These are phyloP conservation scores for Colletotrichum lentis DNA, from an alignment of 2,329 filamentous ascomycete genomes.

Conservation along the genomic window DNA sequence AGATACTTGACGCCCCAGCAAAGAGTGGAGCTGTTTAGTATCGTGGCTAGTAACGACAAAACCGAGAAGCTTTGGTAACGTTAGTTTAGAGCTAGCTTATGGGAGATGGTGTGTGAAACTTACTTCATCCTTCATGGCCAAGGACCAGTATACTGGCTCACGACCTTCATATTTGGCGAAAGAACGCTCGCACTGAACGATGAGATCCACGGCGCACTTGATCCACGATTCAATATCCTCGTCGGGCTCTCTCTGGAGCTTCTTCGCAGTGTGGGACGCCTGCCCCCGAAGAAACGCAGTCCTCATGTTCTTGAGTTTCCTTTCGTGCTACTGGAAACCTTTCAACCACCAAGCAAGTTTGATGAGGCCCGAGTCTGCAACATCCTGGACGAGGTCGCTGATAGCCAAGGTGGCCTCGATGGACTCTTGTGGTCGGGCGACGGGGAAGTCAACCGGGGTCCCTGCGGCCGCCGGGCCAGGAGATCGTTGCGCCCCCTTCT, in stretches of 20 bases:
- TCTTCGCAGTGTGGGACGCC: background rate
- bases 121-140: conserved; percentile 20
- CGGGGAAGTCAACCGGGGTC: background rate
- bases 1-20: conserved; percentile 42
- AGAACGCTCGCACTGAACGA: background rate
- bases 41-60: conserved; percentile 42
- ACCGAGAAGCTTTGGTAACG: background rate
- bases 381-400: background rate
- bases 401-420: background rate
- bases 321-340: background rate
- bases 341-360: conserved; percentile 5
- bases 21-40: conserved; percentile 41
- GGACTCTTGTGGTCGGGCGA: background rate
- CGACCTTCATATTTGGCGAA: conserved; percentile 29
- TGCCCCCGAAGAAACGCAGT: background rate
- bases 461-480: no score
- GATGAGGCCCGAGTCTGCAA: background rate
- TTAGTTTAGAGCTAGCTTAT: background rate
- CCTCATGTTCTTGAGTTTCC: background rate
- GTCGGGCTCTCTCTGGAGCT: background rate
- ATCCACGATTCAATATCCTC: background rate
- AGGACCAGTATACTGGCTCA: conserved; percentile 5
- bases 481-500: background rate
- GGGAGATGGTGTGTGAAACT: background rate
- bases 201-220: conserved; percentile 11